phyloP scores from a whole-genome alignment of 1,284 basidiomycete species.

The Sanghuangporus baumii region DNA sequence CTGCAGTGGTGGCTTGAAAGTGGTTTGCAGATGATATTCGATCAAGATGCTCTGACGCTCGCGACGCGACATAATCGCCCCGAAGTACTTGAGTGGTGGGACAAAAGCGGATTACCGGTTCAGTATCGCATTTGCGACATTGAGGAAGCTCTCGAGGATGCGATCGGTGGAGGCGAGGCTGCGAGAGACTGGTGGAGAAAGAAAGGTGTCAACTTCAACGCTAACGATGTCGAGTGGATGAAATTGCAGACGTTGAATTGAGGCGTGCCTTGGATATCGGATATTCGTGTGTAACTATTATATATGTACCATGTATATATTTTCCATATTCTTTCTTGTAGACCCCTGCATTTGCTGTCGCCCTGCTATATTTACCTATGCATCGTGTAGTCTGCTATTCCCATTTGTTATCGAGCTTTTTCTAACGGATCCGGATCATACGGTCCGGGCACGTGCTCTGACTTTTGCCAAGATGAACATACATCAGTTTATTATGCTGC shows the following conservation, averaged over 20 bases:
- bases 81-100: conserved; percentile 85
- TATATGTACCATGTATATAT: not conserved
- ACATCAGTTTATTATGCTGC: too few species aligned
- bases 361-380: too few species aligned
- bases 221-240: conserved; percentile 79
- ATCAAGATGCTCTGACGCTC: conserved; percentile 69
- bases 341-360: too few species aligned
- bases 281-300: not conserved
- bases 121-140: conserved; percentile 82
- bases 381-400: too few species aligned
- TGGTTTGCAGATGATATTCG: conserved; percentile 69
- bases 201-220: conserved; percentile 74
- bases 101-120: conserved; percentile 64
- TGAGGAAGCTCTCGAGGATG: conserved; percentile 81
- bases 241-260: conserved; percentile 68
- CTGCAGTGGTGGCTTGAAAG: conserved; percentile 79
- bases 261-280: conserved; percentile 12
- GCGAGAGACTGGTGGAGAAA: conserved; percentile 72
- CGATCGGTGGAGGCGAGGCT: conserved; percentile 65
- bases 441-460: too few species aligned
- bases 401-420: too few species aligned
- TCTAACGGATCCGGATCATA: too few species aligned
- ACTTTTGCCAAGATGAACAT: too few species aligned
- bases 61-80: conserved; percentile 75
- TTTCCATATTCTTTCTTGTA: too few species aligned